Evolutionary conservation across 2,329 filamentous ascomycete genomes (phyloP), one percentile per base, ranked within the genome.

Genomic region (Curvularia verruculosa): DNA sequence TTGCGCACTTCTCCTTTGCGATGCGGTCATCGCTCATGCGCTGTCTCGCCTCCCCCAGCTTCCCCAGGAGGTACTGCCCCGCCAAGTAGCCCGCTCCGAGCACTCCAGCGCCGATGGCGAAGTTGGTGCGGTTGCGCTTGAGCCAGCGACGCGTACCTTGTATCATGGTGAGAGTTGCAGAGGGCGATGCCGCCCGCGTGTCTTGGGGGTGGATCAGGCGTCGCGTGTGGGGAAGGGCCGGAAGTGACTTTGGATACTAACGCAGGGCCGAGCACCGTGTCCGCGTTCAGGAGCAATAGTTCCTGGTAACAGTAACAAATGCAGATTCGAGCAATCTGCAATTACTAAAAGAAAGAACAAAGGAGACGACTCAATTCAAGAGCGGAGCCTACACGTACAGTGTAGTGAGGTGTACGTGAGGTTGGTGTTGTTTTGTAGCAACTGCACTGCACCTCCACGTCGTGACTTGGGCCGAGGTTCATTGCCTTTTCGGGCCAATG

Each of bases 21-120:
- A 97, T 96, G 71, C 92, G 88, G 73, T 98, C 95, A 77, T 92
- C 94, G 78, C 90, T 93, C 91, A 97, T 96, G 76, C 94, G 92
- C 84, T 97, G 92, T 66, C 93, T 88, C 68, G 94, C 92, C 78
- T 98, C 93, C 65, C 89, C 89, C 71, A 98, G 88, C 84, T 96
- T 98, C 70, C 85, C 86, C 72, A 97, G 78, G 66, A 96, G 87
- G 88, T 97, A 99, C 78, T 96, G 92, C 37, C 91, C 92, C 54
- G 90, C 93, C 59, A 97, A 81, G 79, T 99, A 99, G 65, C 92
- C 92, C 51, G 90, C 91, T 66, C 94, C 93, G 64, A 97, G 80
- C 65, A 98, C 85, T 64, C 93, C 92, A 57, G 91, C 87, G 64
- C 93, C 92, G 73, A 99, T 85, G 75, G 92, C 91, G 75, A 99